Evolutionary conservation across 164 flowering plant genomes (phyloP).

Genomic region (Aristolochia contorta): DNA sequence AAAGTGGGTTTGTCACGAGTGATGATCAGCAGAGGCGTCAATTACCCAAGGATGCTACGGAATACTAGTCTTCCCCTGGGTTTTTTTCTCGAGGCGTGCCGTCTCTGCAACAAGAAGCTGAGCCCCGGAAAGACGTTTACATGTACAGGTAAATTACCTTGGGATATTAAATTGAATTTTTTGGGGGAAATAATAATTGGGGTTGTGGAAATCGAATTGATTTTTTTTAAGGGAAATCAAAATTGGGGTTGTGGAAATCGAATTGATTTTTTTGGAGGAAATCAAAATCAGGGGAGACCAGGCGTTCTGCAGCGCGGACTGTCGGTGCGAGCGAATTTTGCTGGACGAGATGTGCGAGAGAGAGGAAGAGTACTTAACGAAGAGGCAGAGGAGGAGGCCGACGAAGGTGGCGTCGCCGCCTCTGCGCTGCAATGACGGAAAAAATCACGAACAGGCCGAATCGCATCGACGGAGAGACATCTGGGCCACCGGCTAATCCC

Average conservation of each 20-base stretch:
- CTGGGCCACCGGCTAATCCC: constrained; percentile 12
- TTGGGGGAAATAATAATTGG: no score
- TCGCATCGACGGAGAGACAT: constrained; percentile 11
- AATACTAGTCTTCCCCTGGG: not conserved
- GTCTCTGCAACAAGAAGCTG: constrained; percentile 35
- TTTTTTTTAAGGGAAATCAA: no score
- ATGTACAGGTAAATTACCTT: constrained; percentile 36
- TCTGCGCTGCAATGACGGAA: constrained; percentile 1
- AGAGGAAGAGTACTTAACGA: constrained; percentile 15
- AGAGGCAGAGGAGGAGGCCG: constrained; percentile 13
- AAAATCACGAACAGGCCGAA: constrained; percentile 9
- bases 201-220: not conserved
- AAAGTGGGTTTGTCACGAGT: constrained; percentile 14
- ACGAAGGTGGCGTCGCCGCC: constrained; percentile 11
- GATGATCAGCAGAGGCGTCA: not conserved
- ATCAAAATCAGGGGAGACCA: constrained; percentile 55
- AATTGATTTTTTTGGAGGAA: not conserved
- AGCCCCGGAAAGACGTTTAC: constrained; percentile 38
- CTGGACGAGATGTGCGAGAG: constrained; percentile 37
- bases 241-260: no score
- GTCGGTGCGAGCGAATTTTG: constrained; percentile 34
- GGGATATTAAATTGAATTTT: not conserved
- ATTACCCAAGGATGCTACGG: not conserved
- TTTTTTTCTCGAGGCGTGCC: constrained; percentile 39
- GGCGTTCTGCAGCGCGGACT: constrained; percentile 48